Evolutionary conservation across 106 monocot species (phyloP).

Genomic region (Acanthochlamys bracteata): DNA sequence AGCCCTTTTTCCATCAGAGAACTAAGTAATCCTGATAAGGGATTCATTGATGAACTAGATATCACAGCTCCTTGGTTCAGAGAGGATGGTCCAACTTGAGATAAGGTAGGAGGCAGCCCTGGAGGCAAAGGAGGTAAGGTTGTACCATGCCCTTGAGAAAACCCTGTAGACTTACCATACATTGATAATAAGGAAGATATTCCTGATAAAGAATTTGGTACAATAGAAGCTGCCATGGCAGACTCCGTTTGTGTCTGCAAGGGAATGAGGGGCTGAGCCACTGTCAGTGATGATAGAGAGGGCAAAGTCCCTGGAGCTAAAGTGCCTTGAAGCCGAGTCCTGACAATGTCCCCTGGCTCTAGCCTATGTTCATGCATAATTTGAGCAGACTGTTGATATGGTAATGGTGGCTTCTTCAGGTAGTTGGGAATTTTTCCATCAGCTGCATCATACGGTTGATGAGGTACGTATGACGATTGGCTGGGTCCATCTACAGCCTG

Average conservation of each 20-base stretch:
- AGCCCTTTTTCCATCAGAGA: constrained; percentile 82
- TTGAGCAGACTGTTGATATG: constrained; percentile 26
- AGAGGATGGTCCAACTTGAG: constrained; percentile 23
- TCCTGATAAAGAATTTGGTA: constrained; percentile 24
- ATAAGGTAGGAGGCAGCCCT: constrained; percentile 49
- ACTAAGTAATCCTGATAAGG: constrained; percentile 62
- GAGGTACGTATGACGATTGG: constrained; percentile 11
- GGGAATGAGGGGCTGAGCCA: constrained; percentile 22
- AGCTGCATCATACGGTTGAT: constrained; percentile 22
- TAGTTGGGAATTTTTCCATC: constrained; percentile 15
- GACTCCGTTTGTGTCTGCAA: constrained; percentile 21
- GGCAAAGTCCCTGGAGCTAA: constrained; percentile 15
- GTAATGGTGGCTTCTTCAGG: constrained; percentile 6
- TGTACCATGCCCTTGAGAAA: constrained; percentile 22
- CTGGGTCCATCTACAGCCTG: constrained; percentile 18
- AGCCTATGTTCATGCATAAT: constrained; percentile 21
- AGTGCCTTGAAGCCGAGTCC: constrained; percentile 17
- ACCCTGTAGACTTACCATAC: constrained; percentile 5
- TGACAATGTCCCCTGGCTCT: constrained; percentile 7
- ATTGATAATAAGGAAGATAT: constrained; percentile 18
- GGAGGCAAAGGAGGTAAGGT: constrained; percentile 54
- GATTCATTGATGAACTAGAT: constrained; percentile 31
- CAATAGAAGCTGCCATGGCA: constrained; percentile 8
- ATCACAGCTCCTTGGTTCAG: constrained; percentile 20
- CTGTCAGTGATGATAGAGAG: constrained; percentile 19